Conservation (phyloP, 2,329 filamentous ascomycete genomes). For the Trichophyton verrucosum region DNA sequence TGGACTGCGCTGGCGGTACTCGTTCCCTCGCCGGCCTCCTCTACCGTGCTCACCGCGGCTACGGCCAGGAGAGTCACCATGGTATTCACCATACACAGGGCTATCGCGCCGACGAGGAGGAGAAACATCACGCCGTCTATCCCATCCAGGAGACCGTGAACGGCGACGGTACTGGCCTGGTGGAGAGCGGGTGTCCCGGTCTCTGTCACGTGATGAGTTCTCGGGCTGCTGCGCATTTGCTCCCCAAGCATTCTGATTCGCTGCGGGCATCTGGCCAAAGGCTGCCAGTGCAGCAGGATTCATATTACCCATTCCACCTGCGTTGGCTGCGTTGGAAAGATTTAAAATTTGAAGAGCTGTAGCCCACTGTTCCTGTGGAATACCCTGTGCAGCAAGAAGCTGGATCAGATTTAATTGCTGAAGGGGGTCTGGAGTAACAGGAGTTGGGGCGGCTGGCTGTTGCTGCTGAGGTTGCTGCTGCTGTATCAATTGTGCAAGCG, state of each 20-base stretch:
- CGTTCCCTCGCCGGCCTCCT: conserved; percentile 40
- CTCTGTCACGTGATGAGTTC: conserved; percentile 25
- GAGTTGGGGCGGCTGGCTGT: conserved; percentile 29
- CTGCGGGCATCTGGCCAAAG: conserved; percentile 14
- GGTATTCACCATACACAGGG: conserved; percentile 61
- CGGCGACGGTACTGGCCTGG: conserved; percentile 51
- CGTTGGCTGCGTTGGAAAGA: conserved; percentile 23
- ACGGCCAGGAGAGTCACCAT: conserved; percentile 53
- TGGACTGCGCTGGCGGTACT: conserved; percentile 84
- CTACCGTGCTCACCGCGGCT: conserved; percentile 41
- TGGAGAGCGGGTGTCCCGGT: conserved; percentile 54
- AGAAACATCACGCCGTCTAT: conserved; percentile 55
- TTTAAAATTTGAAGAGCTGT: conserved; percentile 43
- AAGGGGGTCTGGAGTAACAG: conserved; percentile 39
- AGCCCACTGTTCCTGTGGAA: conserved; percentile 64
- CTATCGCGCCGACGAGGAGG: conserved; percentile 52
- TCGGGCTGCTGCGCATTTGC: conserved; percentile 19
- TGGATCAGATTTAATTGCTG: conserved; percentile 67
- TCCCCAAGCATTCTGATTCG: conserved; percentile 14
- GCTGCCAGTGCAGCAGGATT: conserved; percentile 37
- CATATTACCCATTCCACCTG: conserved; percentile 22
- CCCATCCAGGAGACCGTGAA: conserved; percentile 66
- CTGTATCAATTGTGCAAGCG: conserved; percentile 22
- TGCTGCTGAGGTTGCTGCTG: conserved; percentile 18
- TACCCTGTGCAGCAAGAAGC: conserved; percentile 59